Conservation (phyloP, 345 rosid genomes). For the Eucalyptus decipiens region DNA sequence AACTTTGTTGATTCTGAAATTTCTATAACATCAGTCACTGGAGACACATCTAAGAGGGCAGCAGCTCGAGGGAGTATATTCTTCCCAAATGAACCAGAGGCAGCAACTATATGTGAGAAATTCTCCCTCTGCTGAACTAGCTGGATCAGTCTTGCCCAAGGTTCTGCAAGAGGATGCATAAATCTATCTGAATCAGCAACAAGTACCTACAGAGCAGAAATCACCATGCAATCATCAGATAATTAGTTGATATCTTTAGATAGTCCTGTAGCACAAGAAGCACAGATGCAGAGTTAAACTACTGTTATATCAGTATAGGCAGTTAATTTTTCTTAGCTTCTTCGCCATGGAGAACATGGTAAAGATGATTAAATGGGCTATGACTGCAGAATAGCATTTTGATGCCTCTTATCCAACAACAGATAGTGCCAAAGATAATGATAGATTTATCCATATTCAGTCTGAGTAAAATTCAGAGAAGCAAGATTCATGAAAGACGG, state of each 20-base stretch:
- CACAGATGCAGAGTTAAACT: not conserved
- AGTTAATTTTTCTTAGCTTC: not conserved
- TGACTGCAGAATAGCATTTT: not conserved
- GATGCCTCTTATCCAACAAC: not conserved
- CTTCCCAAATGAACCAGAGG: constrained; percentile 88
- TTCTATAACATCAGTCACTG: constrained; percentile 78
- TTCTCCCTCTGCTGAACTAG: constrained; percentile 53
- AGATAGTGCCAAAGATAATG: not conserved
- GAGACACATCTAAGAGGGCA: constrained; percentile 88
- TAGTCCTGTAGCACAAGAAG: not conserved
- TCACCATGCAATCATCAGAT: not conserved
- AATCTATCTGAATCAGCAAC: constrained; percentile 83
- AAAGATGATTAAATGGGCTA: not conserved
- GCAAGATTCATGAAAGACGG: not conserved
- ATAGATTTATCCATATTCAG: not conserved
- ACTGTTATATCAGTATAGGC: not conserved
- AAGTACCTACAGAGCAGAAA: constrained; percentile 44
- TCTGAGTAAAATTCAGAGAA: not conserved
- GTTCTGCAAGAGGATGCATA: constrained; percentile 62
- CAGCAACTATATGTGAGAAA: constrained; percentile 68
- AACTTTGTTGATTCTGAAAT: constrained; percentile 51
- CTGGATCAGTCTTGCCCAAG: constrained; percentile 81
- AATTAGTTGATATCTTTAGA: not conserved
- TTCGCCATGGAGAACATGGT: not conserved
- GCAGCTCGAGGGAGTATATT: constrained; percentile 85